These are phyloP conservation scores for Tarenaya hassleriana DNA, from an alignment of 345 rosid species.

Conservation along the genomic window DNA sequence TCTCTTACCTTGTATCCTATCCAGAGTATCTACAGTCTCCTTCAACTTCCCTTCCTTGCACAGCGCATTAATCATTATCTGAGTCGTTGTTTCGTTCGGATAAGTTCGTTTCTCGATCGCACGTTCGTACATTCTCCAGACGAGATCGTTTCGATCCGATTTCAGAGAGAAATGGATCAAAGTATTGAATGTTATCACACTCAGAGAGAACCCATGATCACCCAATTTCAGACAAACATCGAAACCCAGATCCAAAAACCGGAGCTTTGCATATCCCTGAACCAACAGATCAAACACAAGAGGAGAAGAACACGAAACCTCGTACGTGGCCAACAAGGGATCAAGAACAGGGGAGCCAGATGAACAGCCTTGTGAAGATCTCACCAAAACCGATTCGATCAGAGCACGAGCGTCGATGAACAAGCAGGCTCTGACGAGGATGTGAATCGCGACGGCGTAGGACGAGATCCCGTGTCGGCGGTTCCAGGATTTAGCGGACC, in stretches of 20 bases:
- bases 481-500: conserved; percentile 48
- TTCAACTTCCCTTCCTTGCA: conserved; percentile 73
- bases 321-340: conserved; percentile 43
- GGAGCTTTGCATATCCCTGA: conserved; percentile 59
- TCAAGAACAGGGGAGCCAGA: conserved; percentile 35
- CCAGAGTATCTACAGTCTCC: conserved; percentile 40
- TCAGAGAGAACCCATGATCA: conserved; percentile 43
- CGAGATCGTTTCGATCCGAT: conserved; percentile 39
- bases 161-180: conserved; percentile 51
- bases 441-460: conserved; percentile 50
- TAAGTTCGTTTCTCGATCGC: conserved; percentile 42
- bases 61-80: conserved; percentile 47
- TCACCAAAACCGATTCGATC: conserved; percentile 48
- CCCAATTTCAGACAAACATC: conserved; percentile 42
- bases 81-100: conserved; percentile 47
- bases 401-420: conserved; percentile 57
- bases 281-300: conserved; percentile 60
- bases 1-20: conserved; percentile 61
- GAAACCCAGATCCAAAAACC: conserved; percentile 53
- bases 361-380: conserved; percentile 9
- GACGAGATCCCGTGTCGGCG: conserved; percentile 41
- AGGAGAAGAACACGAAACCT: conserved; percentile 34
- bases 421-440: conserved; percentile 47
- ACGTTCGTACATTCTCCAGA: conserved; percentile 67
- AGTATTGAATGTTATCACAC: conserved; percentile 48